Evolutionary conservation across 1,139 yeast species (phyloP).

Genomic region (Hansenula lynferdii): DNA sequence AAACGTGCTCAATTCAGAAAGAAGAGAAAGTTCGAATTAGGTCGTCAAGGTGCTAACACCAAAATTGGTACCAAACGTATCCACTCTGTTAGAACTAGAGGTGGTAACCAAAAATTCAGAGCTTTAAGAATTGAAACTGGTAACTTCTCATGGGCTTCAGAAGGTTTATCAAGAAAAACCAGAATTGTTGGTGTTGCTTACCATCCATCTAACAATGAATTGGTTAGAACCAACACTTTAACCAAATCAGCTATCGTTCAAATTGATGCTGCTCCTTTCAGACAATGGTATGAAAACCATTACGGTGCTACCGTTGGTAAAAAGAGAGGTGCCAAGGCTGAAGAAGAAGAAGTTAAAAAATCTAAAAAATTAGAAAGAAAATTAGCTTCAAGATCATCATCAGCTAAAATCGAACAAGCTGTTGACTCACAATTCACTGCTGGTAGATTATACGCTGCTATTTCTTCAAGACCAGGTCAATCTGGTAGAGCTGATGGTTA

Average conservation of each 20-base stretch:
- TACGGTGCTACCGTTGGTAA: slow-evolving; percentile 94
- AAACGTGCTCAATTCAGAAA: slow-evolving; percentile 99
- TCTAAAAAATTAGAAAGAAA: slow-evolving; percentile 87
- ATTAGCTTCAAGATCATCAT: slow-evolving; percentile 85
- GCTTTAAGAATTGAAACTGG: slow-evolving; percentile 99
- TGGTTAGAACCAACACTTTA: slow-evolving; percentile 99
- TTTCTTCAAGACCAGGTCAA: slow-evolving; percentile 99
- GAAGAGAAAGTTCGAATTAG: slow-evolving; percentile 99
- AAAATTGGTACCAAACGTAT: slow-evolving; percentile 99
- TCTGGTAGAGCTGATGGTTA: slow-evolving; percentile 99
- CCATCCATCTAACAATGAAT: slow-evolving; percentile 99
- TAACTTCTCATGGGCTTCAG: slow-evolving; percentile 99
- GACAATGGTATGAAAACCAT: slow-evolving; percentile 99
- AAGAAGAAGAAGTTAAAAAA: slow-evolving; percentile 53
- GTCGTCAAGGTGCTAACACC: slow-evolving; percentile 99
- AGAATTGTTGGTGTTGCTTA: slow-evolving; percentile 96
- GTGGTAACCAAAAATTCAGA: slow-evolving; percentile 99
- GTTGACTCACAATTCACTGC: slow-evolving; percentile 96
- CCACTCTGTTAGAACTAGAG: slow-evolving; percentile 99
- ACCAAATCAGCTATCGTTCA: slow-evolving; percentile 99
- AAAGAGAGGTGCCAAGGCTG: slow-evolving; percentile 37
- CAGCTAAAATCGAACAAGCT: slow-evolving; percentile 82
- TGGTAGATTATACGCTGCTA: slow-evolving; percentile 98
- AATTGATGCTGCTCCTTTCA: slow-evolving; percentile 99
- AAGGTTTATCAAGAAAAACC: slow-evolving; percentile 98